Evolutionary conservation across 164 flowering plant species (phyloP).

Genomic region (Warburgia ugandensis): DNA sequence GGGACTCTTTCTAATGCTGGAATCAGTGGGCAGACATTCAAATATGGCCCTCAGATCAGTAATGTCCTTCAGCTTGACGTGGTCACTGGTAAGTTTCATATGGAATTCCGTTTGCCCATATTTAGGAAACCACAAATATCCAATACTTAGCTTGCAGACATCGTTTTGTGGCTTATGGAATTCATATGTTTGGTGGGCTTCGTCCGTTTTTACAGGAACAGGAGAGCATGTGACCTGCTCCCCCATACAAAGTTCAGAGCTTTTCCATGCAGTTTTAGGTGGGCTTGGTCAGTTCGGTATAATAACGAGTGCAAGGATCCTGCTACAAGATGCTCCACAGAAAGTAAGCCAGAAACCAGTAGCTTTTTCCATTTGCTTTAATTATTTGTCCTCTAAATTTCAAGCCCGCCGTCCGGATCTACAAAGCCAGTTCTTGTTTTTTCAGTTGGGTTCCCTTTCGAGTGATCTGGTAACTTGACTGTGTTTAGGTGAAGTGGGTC

Average conservation of each 20-base stretch:
- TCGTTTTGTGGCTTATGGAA: no score
- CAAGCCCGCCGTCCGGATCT: no score
- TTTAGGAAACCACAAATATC: no score
- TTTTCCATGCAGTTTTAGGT: conserved; percentile 38
- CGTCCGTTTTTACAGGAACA: conserved; percentile 18
- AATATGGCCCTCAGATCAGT: conserved; percentile 41
- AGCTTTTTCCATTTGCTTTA: background rate
- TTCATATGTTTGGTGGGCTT: no score
- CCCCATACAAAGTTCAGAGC: conserved; percentile 21
- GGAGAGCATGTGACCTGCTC: conserved; percentile 40
- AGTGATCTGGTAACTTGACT: no score
- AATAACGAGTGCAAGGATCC: conserved; percentile 37
- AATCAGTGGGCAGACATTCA: conserved; percentile 44
- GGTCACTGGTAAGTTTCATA: conserved; percentile 38
- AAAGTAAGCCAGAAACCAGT: conserved; percentile 18
- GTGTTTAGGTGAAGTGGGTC: conserved; percentile 28
- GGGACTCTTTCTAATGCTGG: conserved; percentile 49
- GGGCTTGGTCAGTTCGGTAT: conserved; percentile 55
- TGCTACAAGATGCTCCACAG: conserved; percentile 31
- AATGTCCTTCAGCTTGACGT: conserved; percentile 39
- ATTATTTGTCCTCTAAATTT: no score
- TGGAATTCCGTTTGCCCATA: no score
- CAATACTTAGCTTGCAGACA: no score
- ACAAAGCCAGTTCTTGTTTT: no score
- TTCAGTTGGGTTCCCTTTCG: no score